Conservation (phyloP, 441 rosid genomes). For the Adansonia rubrostipa region DNA sequence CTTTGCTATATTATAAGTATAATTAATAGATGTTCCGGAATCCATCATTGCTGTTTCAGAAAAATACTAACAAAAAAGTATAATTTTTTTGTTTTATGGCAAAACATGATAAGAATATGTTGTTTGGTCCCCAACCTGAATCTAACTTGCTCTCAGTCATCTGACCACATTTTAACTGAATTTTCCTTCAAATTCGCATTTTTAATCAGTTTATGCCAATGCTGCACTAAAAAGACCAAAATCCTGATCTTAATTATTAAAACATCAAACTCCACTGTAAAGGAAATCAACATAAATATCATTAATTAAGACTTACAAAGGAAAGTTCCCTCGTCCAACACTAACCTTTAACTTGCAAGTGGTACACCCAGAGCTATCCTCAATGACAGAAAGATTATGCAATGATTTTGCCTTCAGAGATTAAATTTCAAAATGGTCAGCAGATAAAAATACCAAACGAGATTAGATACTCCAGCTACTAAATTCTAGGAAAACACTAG, state of each 20-base stretch:
- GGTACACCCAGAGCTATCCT: constrained; percentile 51
- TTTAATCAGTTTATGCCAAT: constrained; percentile 15
- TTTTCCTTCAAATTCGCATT: constrained; percentile 2
- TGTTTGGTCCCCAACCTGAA: constrained; percentile 22
- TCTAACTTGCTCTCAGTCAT: constrained; percentile 16
- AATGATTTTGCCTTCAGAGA: constrained; percentile 52
- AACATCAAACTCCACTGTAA: constrained; percentile 19
- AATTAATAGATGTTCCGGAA: constrained; percentile 6
- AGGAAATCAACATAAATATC: constrained; percentile 4
- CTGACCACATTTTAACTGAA: constrained; percentile 1
- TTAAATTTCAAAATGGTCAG: constrained; percentile 32
- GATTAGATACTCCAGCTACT: constrained; percentile 19
- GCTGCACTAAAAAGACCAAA: constrained; percentile 10
- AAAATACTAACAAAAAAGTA: background rate
- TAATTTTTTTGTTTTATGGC: constrained; percentile 2
- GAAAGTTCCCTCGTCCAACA: constrained; percentile 28
- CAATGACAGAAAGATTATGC: constrained; percentile 42
- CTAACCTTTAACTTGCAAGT: constrained; percentile 78
- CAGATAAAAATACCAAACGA: constrained; percentile 28
- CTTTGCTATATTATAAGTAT: constrained; percentile 5
- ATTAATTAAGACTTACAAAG: constrained; percentile 15
- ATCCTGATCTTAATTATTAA: background rate
- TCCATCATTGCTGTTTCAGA: constrained; percentile 10
- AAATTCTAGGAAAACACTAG: constrained; percentile 25
- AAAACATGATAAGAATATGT: background rate